Conservation (phyloP, 2,329 filamentous ascomycete genomes). For the Stagonosporopsis rhizophila region DNA sequence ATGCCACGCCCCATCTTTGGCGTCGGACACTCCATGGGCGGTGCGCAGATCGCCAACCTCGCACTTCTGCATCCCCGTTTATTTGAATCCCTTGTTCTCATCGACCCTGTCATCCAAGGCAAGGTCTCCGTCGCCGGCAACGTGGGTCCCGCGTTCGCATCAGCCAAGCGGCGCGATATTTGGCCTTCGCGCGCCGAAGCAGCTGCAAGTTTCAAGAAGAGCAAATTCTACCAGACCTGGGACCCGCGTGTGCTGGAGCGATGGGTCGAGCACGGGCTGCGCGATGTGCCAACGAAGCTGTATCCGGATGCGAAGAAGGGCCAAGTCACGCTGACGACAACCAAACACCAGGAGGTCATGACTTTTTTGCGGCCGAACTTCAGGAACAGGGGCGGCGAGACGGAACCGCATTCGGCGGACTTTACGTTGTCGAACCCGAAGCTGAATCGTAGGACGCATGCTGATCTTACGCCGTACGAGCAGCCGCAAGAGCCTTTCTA, state of each 20-base stretch:
- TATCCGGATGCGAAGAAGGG: slow-evolving; percentile 56
- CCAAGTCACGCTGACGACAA: slow-evolving; percentile 76
- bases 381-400: slow-evolving; percentile 51
- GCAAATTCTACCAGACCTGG: slow-evolving; percentile 82
- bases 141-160: slow-evolving; percentile 63
- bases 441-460: slow-evolving; percentile 52
- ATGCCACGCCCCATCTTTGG: slow-evolving; percentile 85
- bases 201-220: slow-evolving; percentile 68
- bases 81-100: slow-evolving; percentile 73
- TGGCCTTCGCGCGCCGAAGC: slow-evolving; percentile 82
- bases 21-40: slow-evolving; percentile 90
- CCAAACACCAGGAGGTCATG: slow-evolving; percentile 87
- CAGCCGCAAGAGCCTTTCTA: slow-evolving; percentile 65
- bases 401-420: slow-evolving; percentile 51
- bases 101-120: slow-evolving; percentile 81
- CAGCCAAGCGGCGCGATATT: slow-evolving; percentile 74
- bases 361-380: slow-evolving; percentile 73
- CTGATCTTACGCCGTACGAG: slow-evolving; percentile 49
- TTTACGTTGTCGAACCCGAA: slow-evolving; percentile 37
- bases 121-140: slow-evolving; percentile 53
- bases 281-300: slow-evolving; percentile 70
- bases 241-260: slow-evolving; percentile 78
- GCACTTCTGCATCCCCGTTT: slow-evolving; percentile 82
- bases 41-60: slow-evolving; percentile 73
- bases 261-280: slow-evolving; percentile 77